A percentile compares a stretch with the other conserved stretches of the same genome.
Conservation (phyloP, 1,284 basidiomycete species). For the Meira nashicola region DNA sequence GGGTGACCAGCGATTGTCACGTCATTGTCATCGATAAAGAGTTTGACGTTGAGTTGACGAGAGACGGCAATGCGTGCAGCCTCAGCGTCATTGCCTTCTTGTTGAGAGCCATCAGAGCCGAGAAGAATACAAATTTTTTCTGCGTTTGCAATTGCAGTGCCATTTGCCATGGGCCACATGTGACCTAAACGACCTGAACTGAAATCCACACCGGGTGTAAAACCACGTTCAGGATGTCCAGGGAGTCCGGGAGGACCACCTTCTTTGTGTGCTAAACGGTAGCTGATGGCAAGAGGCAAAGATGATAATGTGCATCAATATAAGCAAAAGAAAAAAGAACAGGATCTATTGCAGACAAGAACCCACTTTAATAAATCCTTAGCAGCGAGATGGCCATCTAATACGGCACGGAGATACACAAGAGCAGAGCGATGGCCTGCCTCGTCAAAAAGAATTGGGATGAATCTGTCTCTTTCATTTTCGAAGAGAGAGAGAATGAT, state of each 20-base stretch:
- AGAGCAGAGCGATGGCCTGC: slow-evolving; percentile 79
- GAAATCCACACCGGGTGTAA: slow-evolving; percentile 80
- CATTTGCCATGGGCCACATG: slow-evolving; percentile 63
- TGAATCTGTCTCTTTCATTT: slow-evolving; percentile 56
- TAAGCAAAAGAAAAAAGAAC: no score
- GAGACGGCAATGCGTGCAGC: slow-evolving; percentile 78
- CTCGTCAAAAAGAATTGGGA: slow-evolving; percentile 52
- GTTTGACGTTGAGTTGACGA: slow-evolving; percentile 71
- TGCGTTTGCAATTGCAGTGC: slow-evolving; percentile 70
- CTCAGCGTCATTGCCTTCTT: slow-evolving; percentile 82
- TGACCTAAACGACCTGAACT: slow-evolving; percentile 60
- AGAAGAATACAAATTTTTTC: slow-evolving; percentile 74
- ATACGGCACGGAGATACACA: slow-evolving; percentile 71
- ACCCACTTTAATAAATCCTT: slow-evolving; percentile 74
- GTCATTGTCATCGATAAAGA: slow-evolving; percentile 73
- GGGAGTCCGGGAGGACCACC: slow-evolving; percentile 57
- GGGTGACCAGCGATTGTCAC: slow-evolving; percentile 59
- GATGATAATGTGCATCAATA: no score
- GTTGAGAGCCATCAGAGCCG: slow-evolving; percentile 79
- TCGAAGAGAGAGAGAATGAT: slow-evolving; percentile 69
- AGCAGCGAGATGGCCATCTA: slow-evolving; percentile 66
- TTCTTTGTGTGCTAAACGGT: slow-evolving; percentile 66
- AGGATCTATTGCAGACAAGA: no score
- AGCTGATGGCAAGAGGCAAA: no score
- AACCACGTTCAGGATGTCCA: slow-evolving; percentile 75